Percentiles rank a stretch among this genome's conserved stretches.
phyloP scores from a whole-genome alignment of 2,329 filamentous ascomycete genomes.

The Aspergillus candidus region DNA sequence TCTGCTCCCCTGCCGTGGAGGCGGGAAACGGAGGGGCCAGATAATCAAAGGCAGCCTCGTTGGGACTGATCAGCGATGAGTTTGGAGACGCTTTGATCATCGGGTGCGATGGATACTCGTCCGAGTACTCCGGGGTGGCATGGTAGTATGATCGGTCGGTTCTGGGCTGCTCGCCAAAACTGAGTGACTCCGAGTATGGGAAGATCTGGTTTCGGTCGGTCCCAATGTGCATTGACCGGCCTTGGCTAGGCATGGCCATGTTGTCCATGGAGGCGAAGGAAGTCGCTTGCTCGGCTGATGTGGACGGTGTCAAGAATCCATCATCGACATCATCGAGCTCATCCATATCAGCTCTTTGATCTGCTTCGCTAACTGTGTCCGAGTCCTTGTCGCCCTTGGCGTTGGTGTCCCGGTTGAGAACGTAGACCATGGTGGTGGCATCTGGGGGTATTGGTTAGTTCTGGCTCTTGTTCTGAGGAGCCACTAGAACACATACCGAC shows the following conservation, averaged over 20 bases:
- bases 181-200: conserved; percentile 24
- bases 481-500: conserved; percentile 26
- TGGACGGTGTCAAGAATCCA: conserved; percentile 20
- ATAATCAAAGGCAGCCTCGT: conserved; percentile 29
- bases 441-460: conserved; percentile 18
- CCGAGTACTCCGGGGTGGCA: conserved; percentile 23
- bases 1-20: conserved; percentile 18
- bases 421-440: conserved; percentile 31
- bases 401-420: conserved; percentile 32
- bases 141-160: conserved; percentile 25
- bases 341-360: conserved; percentile 16
- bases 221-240: conserved; percentile 17
- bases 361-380: conserved; percentile 22
- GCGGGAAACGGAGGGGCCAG: conserved; percentile 20
- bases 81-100: conserved; percentile 24
- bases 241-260: conserved; percentile 13
- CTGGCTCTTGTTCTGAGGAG: neutral
- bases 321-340: conserved; percentile 26
- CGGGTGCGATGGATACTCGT: conserved; percentile 22
- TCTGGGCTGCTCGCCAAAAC: conserved; percentile 21
- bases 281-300: conserved; percentile 20
- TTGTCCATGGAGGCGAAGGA: conserved; percentile 23
- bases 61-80: conserved; percentile 24
- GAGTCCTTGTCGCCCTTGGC: conserved; percentile 28
- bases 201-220: conserved; percentile 18